Evolutionary conservation across 371 early-diverging fungal genomes (phyloP).

Genomic region (Syncephalastrum monosporum): DNA sequence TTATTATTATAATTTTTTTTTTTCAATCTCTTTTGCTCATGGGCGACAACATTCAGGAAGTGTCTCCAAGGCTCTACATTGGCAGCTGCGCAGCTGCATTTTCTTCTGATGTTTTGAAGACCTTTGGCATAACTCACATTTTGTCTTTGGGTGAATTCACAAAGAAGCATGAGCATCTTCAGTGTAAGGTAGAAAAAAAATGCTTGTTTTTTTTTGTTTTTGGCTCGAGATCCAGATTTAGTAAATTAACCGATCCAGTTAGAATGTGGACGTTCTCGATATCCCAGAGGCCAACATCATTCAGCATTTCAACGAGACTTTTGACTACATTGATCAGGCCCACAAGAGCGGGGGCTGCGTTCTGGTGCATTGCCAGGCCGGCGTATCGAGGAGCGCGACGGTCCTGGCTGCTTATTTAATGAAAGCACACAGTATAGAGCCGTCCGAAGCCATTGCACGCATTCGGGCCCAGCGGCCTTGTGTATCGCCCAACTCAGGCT

Average conservation of each 20-base stretch:
- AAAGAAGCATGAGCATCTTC: constrained; percentile 22
- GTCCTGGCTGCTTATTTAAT: constrained; percentile 68
- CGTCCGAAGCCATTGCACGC: constrained; percentile 50
- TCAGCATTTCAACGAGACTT: constrained; percentile 66
- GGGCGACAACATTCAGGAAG: too few relatives aligned
- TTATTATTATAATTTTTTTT: too few relatives aligned
- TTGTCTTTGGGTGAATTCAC: constrained; percentile 45
- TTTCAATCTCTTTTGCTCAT: too few relatives aligned
- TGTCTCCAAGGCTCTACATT: too few relatives aligned
- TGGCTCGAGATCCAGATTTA: constrained; percentile 12
- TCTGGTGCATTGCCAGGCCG: constrained; percentile 70
- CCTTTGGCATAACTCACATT: constrained; percentile 59
- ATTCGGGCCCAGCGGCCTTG: constrained; percentile 47
- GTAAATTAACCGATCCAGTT: constrained; percentile 9
- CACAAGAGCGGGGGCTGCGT: constrained; percentile 51
- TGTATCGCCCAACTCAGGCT: constrained; percentile 47
- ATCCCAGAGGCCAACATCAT: constrained; percentile 65
- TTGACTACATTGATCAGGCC: constrained; percentile 57
- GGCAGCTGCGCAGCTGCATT: too few relatives aligned
- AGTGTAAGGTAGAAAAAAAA: constrained; percentile 36
- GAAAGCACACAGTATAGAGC: constrained; percentile 45
- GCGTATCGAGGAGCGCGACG: constrained; percentile 31
- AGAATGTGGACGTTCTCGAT: constrained; percentile 64
- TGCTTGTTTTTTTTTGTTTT: constrained; percentile 1
- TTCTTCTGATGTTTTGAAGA: too few relatives aligned